These are phyloP conservation scores for Tetradesmus lagerheimii DNA, from an alignment of 139 green algal species.

Conservation along the genomic window DNA sequence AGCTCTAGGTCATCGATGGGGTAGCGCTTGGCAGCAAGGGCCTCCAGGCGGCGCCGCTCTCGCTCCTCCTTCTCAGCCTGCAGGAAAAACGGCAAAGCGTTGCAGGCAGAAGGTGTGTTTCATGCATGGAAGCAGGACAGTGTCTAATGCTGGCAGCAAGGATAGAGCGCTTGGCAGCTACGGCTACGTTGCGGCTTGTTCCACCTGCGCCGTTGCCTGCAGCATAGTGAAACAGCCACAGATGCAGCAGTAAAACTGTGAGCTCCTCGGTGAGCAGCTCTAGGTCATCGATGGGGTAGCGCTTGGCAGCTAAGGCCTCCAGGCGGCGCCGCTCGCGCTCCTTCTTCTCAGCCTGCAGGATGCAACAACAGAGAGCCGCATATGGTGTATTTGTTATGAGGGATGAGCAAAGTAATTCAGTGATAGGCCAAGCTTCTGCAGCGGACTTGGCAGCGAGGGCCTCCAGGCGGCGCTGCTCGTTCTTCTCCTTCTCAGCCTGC, in stretches of 20 bases:
- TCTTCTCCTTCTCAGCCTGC: slow-evolving; percentile 61
- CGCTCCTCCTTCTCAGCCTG: slow-evolving; percentile 62
- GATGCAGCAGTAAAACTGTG: slow-evolving; percentile 1
- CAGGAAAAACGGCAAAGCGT: too few relatives aligned
- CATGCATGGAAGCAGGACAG: too few relatives aligned
- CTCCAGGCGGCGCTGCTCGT: slow-evolving; percentile 46
- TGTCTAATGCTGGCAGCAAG: not conserved
- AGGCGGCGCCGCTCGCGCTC: too few relatives aligned
- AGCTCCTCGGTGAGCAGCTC: slow-evolving; percentile 54
- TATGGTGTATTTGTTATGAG: too few relatives aligned
- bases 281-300: slow-evolving; percentile 65
- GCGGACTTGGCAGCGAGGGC: slow-evolving; percentile 55
- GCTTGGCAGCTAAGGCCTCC: not conserved
- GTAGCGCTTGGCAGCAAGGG: slow-evolving; percentile 54
- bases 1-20: slow-evolving; percentile 67
- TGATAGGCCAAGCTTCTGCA: too few relatives aligned
- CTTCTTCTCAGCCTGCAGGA: too few relatives aligned
- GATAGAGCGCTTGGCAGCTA: not conserved
- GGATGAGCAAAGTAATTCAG: too few relatives aligned
- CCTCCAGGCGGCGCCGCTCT: slow-evolving; percentile 47
- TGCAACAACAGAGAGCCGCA: too few relatives aligned
- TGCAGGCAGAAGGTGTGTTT: too few relatives aligned
- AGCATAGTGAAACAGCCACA: not conserved
- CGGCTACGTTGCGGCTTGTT: too few relatives aligned
- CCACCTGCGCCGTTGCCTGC: too few relatives aligned